phyloP scores from a whole-genome alignment of 805 yeast genomes.

The Starmerella sirachaensis region DNA sequence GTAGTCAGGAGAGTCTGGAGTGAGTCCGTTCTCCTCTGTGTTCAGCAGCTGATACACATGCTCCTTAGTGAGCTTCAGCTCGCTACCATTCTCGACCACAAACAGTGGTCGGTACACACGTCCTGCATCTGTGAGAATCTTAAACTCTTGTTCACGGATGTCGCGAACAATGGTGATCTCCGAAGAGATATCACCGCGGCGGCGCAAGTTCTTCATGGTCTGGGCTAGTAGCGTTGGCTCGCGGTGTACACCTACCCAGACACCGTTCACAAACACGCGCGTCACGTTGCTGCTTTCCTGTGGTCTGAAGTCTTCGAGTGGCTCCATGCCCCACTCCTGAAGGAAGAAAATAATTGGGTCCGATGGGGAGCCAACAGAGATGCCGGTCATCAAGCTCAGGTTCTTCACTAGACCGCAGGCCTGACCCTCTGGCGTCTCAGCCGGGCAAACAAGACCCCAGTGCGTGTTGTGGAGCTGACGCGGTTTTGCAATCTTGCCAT shows the following conservation, averaged over 20 bases:
- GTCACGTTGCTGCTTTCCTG: conserved; percentile 84
- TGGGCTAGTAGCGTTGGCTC: conserved; percentile 88
- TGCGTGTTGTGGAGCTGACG: conserved; percentile 98
- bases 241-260: conserved; percentile 98
- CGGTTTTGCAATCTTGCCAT: conserved; percentile 97
- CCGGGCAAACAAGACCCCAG: conserved; percentile 99
- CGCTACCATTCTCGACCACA: conserved; percentile 80
- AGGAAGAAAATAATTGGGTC: conserved; percentile 85
- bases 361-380: conserved; percentile 95
- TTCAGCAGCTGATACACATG: conserved; percentile 64
- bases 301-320: conserved; percentile 89
- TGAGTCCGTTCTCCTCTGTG: conserved; percentile 36
- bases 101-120: conserved; percentile 95
- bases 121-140: conserved; percentile 96
- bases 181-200: conserved; percentile 90
- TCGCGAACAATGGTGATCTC: conserved; percentile 96
- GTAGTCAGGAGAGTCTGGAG: conserved; percentile 38
- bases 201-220: conserved; percentile 79
- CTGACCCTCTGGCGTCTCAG: conserved; percentile 99
- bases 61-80: conserved; percentile 70
- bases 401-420: conserved; percentile 99
- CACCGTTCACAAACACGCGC: conserved; percentile 94
- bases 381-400: conserved; percentile 90
- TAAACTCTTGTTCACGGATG: conserved; percentile 91
- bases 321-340: conserved; percentile 99